Base-by-base conservation (phyloP, 768 basidiomycete genomes). In the Phanerochaete carnosa region DNA sequence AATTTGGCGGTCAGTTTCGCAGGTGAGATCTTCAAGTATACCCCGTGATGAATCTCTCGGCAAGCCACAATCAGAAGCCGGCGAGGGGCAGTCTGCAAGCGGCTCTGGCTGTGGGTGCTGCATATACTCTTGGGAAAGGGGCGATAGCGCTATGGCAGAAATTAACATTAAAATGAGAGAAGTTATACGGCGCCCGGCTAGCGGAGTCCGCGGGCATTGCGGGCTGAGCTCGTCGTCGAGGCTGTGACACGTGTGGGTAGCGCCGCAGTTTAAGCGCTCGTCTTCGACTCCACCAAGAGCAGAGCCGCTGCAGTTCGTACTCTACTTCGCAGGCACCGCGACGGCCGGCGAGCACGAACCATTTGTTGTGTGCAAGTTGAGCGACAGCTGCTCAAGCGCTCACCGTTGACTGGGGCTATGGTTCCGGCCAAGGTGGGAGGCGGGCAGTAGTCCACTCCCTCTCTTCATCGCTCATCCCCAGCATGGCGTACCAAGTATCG, bases 211-310 rank as follows among this genome's bases (percentile, higher is more conserved):
- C n/a, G n/a, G n/a, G n/a, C n/a, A n/a, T n/a, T n/a, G n/a, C n/a
- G n/a, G n/a, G n/a, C n/a, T n/a, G n/a, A n/a, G n/a, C n/a, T n/a
- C n/a, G n/a, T n/a, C n/a, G n/a, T n/a, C n/a, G n/a, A n/a, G n/a
- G n/a, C n/a, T n/a, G n/a, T n/a, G n/a, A 16, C 92, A 79, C 92
- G 92, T 94, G 64, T 92, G 91, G 0, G 91, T 94, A 3, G 92
- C 92, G 22, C 92, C 92, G 66, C 92, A 94, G 72, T 93, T 94
- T 8, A 88, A 88, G 68, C 92, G 94, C 66, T 93, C 92, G 7
- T 89, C 89, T 75, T 93, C 93, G 60, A 81, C 80, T 32, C 83
- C 83, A 23, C 79, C 81, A 5, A 80, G 82, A 0, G 82, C 81
- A 28, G 80, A 74, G 66, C 76, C 76, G 58, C 61, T 61, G 5